Evolutionary conservation across 2,329 filamentous ascomycete genomes (phyloP).

Genomic region (Polychaeton citri): DNA sequence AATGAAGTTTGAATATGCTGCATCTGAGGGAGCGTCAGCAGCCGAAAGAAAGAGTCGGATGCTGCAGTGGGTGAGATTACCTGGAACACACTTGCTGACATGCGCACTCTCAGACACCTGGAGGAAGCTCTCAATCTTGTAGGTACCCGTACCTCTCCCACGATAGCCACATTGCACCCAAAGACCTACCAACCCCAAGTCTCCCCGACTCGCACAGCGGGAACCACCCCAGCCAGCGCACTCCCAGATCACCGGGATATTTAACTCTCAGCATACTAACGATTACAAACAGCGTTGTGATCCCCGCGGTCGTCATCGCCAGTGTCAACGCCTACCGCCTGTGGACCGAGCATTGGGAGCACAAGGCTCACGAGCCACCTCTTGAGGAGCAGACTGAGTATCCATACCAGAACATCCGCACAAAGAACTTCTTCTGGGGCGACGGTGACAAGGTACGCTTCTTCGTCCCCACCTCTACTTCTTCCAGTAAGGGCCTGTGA

Average conservation of each 20-base stretch:
- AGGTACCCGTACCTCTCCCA: constrained; percentile 31
- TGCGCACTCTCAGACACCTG: constrained; percentile 55
- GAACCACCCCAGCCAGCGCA: constrained; percentile 1
- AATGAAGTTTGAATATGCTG: no score
- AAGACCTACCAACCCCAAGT: not conserved
- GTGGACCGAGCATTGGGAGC: constrained; percentile 95
- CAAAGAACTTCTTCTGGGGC: constrained; percentile 91
- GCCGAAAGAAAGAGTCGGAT: no score
- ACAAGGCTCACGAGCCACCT: constrained; percentile 73
- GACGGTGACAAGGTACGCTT: constrained; percentile 85
- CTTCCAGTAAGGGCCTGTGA: not conserved
- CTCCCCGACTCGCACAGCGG: constrained; percentile 7
- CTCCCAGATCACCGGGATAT: not conserved
- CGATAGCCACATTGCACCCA: constrained; percentile 4
- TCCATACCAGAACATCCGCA: constrained; percentile 93
- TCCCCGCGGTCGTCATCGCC: constrained; percentile 60
- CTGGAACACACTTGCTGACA: constrained; percentile 6
- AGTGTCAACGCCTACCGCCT: constrained; percentile 75
- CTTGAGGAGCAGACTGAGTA: constrained; percentile 88
- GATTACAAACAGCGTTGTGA: constrained; percentile 50
- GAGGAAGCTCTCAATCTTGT: constrained; percentile 95
- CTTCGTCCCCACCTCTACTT: not conserved
- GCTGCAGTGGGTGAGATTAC: no score
- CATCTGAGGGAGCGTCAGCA: no score
- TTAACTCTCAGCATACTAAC: not conserved